Conservation (phyloP, 257 asterid species). For the Rauvolfia tetraphylla region DNA sequence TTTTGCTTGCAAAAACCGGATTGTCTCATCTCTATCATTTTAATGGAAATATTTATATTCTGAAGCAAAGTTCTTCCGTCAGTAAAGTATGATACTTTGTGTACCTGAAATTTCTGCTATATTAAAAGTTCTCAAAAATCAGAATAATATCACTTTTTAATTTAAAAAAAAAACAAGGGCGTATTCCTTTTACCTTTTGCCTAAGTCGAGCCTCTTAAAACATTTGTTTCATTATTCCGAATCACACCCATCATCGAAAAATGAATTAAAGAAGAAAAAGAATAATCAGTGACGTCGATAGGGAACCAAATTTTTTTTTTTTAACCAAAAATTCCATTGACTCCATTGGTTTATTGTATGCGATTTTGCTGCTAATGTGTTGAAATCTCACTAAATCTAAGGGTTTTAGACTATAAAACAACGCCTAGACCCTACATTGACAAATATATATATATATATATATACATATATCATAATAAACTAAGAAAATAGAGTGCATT, state of each 20-base stretch:
- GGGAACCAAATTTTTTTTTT: background rate
- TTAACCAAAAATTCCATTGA: conserved; percentile 6
- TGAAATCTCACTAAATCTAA: background rate
- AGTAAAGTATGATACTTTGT: background rate
- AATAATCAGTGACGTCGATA: background rate
- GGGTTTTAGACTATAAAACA: conserved; percentile 17
- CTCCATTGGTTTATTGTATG: background rate
- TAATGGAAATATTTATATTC: background rate
- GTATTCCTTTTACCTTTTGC: background rate
- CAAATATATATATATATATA: background rate
- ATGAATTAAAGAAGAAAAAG: background rate
- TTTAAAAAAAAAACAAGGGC: background rate
- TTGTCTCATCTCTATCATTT: background rate
- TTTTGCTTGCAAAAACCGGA: background rate
- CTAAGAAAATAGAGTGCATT: background rate
- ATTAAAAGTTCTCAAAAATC: background rate
- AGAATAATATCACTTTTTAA: background rate
- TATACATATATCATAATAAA: background rate
- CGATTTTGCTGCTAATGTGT: conserved; percentile 1
- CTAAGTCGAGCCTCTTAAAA: background rate
- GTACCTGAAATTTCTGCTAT: background rate
- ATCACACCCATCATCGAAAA: background rate
- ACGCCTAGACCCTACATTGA: conserved; percentile 8
- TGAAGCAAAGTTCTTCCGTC: background rate
- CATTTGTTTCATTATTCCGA: background rate